These are phyloP conservation scores for Yamadazyma taylorii DNA, from an alignment of 1,139 yeast genomes.

Conservation along the genomic window DNA sequence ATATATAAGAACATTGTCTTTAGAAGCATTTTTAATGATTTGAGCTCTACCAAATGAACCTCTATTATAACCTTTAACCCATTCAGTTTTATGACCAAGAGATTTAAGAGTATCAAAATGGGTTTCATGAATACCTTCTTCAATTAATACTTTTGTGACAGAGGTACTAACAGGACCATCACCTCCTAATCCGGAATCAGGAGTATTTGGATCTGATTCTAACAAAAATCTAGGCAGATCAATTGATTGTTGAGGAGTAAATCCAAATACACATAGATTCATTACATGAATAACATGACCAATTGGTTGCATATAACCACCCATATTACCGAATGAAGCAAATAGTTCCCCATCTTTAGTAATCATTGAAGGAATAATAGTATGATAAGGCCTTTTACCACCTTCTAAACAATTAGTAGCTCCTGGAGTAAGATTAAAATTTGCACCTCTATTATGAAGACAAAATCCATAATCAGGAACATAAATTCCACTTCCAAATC, in stretches of 20 bases:
- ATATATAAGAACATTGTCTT: conserved; percentile 46
- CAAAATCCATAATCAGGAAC: conserved; percentile 70
- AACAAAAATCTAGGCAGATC: conserved; percentile 77
- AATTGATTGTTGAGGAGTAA: conserved; percentile 71
- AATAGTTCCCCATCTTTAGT: conserved; percentile 45
- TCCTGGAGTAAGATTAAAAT: conserved; percentile 62
- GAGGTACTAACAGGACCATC: conserved; percentile 66
- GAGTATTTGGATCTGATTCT: conserved; percentile 44
- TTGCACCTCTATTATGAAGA: conserved; percentile 75
- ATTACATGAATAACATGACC: conserved; percentile 80
- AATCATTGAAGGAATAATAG: conserved; percentile 82
- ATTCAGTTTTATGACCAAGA: conserved; percentile 59
- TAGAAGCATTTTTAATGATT: conserved; percentile 52
- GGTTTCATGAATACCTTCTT: conserved; percentile 56
- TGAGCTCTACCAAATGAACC: conserved; percentile 71
- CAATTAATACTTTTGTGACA: conserved; percentile 60
- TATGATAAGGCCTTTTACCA: conserved; percentile 76
- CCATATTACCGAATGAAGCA: conserved; percentile 83
- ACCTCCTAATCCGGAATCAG: conserved; percentile 56
- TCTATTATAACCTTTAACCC: conserved; percentile 49
- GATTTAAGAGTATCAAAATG: conserved; percentile 43
- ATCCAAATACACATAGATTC: conserved; percentile 61
- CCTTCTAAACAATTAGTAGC: conserved; percentile 65
- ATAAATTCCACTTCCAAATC: conserved; percentile 72
- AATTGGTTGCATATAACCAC: conserved; percentile 86